Evolutionary conservation across 75 land plant species (phyloP).

Genomic region (Pinus tabuliformis): DNA sequence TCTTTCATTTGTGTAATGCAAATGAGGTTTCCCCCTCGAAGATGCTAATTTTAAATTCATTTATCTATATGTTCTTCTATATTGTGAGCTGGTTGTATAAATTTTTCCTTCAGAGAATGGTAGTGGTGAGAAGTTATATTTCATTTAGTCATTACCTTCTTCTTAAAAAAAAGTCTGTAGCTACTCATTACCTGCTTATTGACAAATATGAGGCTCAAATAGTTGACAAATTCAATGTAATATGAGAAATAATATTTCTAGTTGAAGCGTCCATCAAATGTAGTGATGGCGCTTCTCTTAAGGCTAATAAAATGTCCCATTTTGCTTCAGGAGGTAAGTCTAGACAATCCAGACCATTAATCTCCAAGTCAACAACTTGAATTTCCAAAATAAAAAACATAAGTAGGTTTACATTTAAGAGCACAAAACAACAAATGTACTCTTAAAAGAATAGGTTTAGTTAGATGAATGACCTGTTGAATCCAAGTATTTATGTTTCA

Average conservation of each 20-base stretch:
- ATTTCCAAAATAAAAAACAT: not conserved
- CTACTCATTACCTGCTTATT: constrained; percentile 10
- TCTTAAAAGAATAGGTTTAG: not conserved
- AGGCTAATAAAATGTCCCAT: constrained; percentile 43
- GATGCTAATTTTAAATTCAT: no score
- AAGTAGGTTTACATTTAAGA: not conserved
- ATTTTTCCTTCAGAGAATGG: not conserved
- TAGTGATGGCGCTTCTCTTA: constrained; percentile 52
- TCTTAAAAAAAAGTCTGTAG: not conserved
- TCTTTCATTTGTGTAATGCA: no score
- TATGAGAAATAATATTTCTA: constrained; percentile 40
- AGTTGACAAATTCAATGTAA: constrained; percentile 42
- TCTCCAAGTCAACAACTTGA: constrained; percentile 67
- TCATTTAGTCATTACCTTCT: not conserved
- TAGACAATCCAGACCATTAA: constrained; percentile 40
- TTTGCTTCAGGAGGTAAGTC: constrained; percentile 50
- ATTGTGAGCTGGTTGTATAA: no score
- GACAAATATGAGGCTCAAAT: constrained; percentile 25
- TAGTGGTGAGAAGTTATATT: not conserved
- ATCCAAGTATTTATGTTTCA: constrained; percentile 60
- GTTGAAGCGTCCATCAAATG: constrained; percentile 45
- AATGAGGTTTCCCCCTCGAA: no score
- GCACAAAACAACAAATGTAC: not conserved
- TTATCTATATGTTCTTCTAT: no score
- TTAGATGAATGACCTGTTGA: constrained; percentile 53